Base-by-base conservation (phyloP, 1,139 yeast genomes). In the Protomyces arabidopsidicola region DNA sequence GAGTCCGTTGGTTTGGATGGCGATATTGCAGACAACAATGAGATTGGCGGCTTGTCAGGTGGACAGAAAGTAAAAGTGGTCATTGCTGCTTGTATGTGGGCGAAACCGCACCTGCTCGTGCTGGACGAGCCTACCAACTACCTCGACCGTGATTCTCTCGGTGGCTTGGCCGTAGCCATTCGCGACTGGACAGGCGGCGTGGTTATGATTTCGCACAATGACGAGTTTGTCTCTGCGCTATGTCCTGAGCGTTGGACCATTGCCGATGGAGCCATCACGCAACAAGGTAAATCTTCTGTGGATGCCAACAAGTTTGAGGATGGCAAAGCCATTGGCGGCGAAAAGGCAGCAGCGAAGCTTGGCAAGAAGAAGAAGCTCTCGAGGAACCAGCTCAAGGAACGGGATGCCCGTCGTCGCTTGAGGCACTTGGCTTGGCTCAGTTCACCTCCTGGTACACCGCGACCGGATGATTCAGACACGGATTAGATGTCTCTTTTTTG, bases 81-180 rank as follows among this genome's bases (percentile, higher is more conserved):
- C 68, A 91, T 93, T 80, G 98, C 98, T 18, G 98, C 98, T 77
- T 98, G 98, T 69, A 93, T 93, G 95, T 93, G 98, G 98, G 91
- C 93, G 78, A 93, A 93, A 75, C 98, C 98, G n/a, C 98, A 93
- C 77, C 83, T 93, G 77, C 83, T 93, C 69, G 98, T 93, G 52
- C 82, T 93, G 69, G 98, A 93, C 77, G 98, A 93, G 83, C 98
- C 98, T 74, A 93, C 98, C 72, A 93, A 93, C 79, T 93, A 93
- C 81, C 82, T 93, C 78, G 98, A 93, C 77, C 86, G 98, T 80
- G 98, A 93, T 75, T 91, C 98, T 34, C 81, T 93, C 68, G 98
- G 98, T 74, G 98, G 98, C 57, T 82, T 93, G 70, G 98, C 98
- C 20, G 84, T 91, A 71, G 98, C 98, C 63, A 93, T 93, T 73